Evolutionary conservation across 176 grass and related monocot species (phyloP), one percentile per base, ranked within the genome.

Genomic region (Musa troglodytarum): DNA sequence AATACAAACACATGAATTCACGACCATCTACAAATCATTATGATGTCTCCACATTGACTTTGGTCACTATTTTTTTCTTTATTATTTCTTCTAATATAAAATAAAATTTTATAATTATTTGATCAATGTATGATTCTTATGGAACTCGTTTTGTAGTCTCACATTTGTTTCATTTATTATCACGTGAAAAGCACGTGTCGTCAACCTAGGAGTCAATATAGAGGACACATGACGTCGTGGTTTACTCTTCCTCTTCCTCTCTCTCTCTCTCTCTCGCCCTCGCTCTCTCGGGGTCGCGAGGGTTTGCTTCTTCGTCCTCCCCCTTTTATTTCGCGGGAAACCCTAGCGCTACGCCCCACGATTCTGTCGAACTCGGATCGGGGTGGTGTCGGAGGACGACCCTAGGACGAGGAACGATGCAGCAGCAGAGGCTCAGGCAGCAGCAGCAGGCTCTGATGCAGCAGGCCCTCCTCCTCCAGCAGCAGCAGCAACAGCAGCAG

Each of bases 401-500:
- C 49, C 29, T 50, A 71, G 74, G 67, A 3, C 28, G 68, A 55
- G 64, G 74, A 71, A 62, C 54, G 74, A 97, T 92, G 93, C 81
- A 92, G 80, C 85, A 73, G 76, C 87, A 89, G 87, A 88, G 88
- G 86, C 52, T 79, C 75, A 83, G 86, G 79, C 79, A 87, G 61
- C 89, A 90, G 63, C 89, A 92, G n/a, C 89, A 89, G 80, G 71
- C 71, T 23, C 10, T 73, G 71, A 73, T 73, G 71, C 71, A 73
- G 71, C 71, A 73, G 52, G 71, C 71, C 9, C 71, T 73, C 71
- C 71, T 73, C 20, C 71, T 61, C 1, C 88, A 85, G 80, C 72
- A 72, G 80, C 72, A 72, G 80, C 74, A 20, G 63, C 85, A 74
- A 70, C 90, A 81, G 82, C 89, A 84, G 75, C 80, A 92, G 86